Percentiles rank a stretch among this genome's conserved stretches.
Conservation (phyloP, 345 rosid species). For the Citrus trifoliata region DNA sequence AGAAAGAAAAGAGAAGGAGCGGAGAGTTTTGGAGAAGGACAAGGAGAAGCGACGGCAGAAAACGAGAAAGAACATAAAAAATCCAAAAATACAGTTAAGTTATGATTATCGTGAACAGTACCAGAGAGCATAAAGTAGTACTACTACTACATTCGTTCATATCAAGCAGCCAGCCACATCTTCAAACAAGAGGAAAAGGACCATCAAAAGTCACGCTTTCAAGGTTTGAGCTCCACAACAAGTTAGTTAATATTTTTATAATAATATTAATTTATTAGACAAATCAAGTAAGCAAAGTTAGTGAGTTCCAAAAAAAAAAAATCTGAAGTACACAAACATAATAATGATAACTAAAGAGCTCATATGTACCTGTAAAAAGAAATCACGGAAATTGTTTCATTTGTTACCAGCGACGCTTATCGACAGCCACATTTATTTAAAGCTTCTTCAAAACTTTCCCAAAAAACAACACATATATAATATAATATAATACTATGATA, state of each 20-base stretch:
- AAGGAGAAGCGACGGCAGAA: background rate
- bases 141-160: too few species aligned
- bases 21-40: background rate
- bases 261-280: background rate
- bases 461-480: background rate
- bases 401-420: background rate
- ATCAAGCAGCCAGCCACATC: too few species aligned
- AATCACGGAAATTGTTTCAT: background rate
- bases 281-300: background rate
- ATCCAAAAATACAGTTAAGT: conserved; percentile 20
- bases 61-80: background rate
- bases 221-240: conserved; percentile 22
- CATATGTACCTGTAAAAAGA: background rate
- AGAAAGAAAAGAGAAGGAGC: background rate
- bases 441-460: background rate
- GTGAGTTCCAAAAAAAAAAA: background rate
- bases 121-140: background rate
- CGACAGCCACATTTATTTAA: background rate
- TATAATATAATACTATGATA: too few species aligned
- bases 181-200: background rate
- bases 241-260: background rate
- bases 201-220: conserved; percentile 47
- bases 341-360: background rate
- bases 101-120: conserved; percentile 21
- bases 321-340: background rate